These are phyloP conservation scores for Ogataea saltuana DNA, from an alignment of 805 yeast genomes.

Conservation along the genomic window DNA sequence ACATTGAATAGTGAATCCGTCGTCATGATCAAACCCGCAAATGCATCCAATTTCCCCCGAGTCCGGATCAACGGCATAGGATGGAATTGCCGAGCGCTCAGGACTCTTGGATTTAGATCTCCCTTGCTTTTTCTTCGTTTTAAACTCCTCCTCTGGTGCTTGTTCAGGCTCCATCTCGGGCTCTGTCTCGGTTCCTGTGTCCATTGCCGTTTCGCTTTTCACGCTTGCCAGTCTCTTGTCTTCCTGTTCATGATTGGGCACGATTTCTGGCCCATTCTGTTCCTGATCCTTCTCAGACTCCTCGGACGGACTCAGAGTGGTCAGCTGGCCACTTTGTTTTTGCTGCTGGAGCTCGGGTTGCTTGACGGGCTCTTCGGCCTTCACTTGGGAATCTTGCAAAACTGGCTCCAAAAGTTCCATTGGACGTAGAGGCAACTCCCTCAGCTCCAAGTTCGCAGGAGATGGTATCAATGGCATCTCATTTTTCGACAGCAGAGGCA, in stretches of 20 bases:
- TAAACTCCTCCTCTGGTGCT: constrained; percentile 7
- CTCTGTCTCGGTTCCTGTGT: constrained; percentile 8
- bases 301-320: neutral
- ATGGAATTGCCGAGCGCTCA: constrained; percentile 22
- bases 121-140: neutral
- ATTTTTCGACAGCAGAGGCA: constrained; percentile 44
- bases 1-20: constrained; percentile 94
- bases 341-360: too few species aligned
- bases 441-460: neutral
- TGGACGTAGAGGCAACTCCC: neutral
- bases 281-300: neutral
- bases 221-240: constrained; percentile 1
- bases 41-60: constrained; percentile 87
- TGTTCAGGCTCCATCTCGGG: constrained; percentile 5
- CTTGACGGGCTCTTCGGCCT: too few species aligned
- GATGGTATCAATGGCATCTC: constrained; percentile 11
- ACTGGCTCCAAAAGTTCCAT: too few species aligned
- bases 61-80: constrained; percentile 74
- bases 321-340: too few species aligned
- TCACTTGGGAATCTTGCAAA: too few species aligned
- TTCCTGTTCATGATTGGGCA: neutral
- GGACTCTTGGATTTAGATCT: neutral
- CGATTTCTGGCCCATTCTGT: neutral
- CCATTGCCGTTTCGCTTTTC: constrained; percentile 3
- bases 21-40: constrained; percentile 84